phyloP scores from a whole-genome alignment of 2,329 filamentous ascomycete genomes.

The Stagonosporopsis tanaceti region DNA sequence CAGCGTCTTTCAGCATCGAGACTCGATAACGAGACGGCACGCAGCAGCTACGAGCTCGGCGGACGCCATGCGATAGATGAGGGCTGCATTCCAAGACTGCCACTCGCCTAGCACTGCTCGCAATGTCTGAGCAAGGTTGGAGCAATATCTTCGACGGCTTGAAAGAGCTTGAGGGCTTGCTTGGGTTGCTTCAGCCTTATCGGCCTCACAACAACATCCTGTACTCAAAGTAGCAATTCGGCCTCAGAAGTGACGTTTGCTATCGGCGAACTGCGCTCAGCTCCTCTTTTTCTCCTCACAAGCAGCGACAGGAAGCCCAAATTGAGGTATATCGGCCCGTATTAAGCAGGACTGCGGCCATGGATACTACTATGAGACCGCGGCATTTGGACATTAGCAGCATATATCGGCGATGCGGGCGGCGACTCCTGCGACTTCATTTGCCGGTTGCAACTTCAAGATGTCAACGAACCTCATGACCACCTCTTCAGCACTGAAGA shows the following conservation, averaged over 20 bases:
- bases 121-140: constrained; percentile 7
- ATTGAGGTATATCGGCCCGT: constrained; percentile 15
- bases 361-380: constrained; percentile 9
- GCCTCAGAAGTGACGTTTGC: constrained; percentile 3
- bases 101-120: constrained; percentile 8
- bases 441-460: constrained; percentile 6
- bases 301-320: constrained; percentile 4
- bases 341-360: constrained; percentile 8
- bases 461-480: constrained; percentile 1
- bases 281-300: constrained; percentile 19
- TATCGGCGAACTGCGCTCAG: constrained; percentile 4
- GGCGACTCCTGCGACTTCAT: constrained; percentile 2
- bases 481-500: not conserved
- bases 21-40: constrained; percentile 12
- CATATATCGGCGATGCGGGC: constrained; percentile 10
- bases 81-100: constrained; percentile 14
- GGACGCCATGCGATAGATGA: constrained; percentile 16
- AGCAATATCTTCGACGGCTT: constrained; percentile 9
- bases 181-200: constrained; percentile 9
- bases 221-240: constrained; percentile 3
- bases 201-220: not conserved
- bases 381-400: constrained; percentile 15
- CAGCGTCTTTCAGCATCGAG: constrained; percentile 18
- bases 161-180: constrained; percentile 16
- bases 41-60: constrained; percentile 20